phyloP scores from a whole-genome alignment of 2,329 filamentous ascomycete genomes.

The Xylariaceae sp. region DNA sequence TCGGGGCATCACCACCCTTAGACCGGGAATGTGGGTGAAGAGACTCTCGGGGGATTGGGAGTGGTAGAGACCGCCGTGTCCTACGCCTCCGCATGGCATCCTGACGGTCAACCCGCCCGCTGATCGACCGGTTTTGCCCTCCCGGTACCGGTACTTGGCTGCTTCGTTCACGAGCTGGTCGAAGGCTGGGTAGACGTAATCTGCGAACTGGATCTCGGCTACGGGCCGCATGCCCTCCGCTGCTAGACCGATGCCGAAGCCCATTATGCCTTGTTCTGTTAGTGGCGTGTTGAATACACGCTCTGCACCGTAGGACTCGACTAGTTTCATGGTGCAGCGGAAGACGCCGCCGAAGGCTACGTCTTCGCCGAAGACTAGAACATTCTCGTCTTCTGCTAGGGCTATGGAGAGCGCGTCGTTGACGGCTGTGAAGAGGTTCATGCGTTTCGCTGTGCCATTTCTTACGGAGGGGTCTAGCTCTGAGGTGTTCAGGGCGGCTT shows the following conservation, averaged over 20 bases:
- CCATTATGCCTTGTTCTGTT: constrained; percentile 89
- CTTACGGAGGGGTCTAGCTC: constrained; percentile 66
- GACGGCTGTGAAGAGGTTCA: constrained; percentile 92
- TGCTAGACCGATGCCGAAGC: constrained; percentile 86
- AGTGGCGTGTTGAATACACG: constrained; percentile 96
- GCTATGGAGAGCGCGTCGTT: constrained; percentile 85
- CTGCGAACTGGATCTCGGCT: constrained; percentile 93
- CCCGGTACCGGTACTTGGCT: constrained; percentile 80
- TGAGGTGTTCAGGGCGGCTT: constrained; percentile 63
- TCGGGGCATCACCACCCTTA: constrained; percentile 80
- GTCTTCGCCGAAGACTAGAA: constrained; percentile 92
- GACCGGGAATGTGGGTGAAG: constrained; percentile 82
- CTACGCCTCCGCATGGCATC: constrained; percentile 88
- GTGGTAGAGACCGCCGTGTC: constrained; percentile 84
- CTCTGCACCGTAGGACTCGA: constrained; percentile 80
- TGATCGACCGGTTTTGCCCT: constrained; percentile 53
- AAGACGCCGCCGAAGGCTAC: constrained; percentile 97
- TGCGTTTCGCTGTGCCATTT: constrained; percentile 71
- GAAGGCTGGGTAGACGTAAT: constrained; percentile 90
- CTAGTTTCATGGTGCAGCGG: constrained; percentile 85
- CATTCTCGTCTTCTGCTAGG: constrained; percentile 76
- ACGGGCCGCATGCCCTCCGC: constrained; percentile 90
- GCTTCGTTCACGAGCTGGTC: constrained; percentile 94
- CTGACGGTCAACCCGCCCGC: constrained; percentile 79
- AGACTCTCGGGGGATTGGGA: constrained; percentile 85